These are phyloP conservation scores for Hypoxylon intermedium DNA, from an alignment of 495 filamentous ascomycete genomes.

Conservation along the genomic window DNA sequence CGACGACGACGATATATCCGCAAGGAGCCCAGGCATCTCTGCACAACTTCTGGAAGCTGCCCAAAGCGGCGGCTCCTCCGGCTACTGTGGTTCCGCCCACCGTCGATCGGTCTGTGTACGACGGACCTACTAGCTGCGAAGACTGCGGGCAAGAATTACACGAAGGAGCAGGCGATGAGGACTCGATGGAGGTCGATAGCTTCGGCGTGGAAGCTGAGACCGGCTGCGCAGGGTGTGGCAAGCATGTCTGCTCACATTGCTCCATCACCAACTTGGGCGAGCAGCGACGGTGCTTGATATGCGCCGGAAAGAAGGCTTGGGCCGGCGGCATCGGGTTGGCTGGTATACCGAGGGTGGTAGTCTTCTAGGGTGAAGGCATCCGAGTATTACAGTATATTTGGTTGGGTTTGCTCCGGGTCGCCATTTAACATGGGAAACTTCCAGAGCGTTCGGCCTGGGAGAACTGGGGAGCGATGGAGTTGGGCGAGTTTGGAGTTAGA, in stretches of 20 bases:
- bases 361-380: conserved; percentile 3
- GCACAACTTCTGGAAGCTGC: conserved; percentile 58
- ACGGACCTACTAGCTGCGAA: conserved; percentile 47
- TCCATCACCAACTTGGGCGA: conserved; percentile 56
- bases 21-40: conserved; percentile 48
- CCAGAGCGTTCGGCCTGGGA: conserved; percentile 2
- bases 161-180: conserved; percentile 35
- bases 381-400: neutral
- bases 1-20: neutral
- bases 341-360: conserved; percentile 11
- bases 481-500: no score
- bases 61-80: conserved; percentile 27
- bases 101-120: conserved; percentile 5
- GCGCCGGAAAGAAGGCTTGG: conserved; percentile 46
- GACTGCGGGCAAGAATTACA: conserved; percentile 49
- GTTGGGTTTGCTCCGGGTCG: neutral
- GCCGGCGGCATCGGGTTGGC: conserved; percentile 35
- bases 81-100: neutral
- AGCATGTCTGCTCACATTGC: conserved; percentile 57
- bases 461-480: no score
- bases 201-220: conserved; percentile 19
- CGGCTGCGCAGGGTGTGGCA: conserved; percentile 50
- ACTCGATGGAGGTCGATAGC: conserved; percentile 32
- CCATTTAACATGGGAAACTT: neutral
- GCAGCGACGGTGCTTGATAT: conserved; percentile 52